phyloP scores from a whole-genome alignment of 805 yeast species.

The Pichia californica region DNA sequence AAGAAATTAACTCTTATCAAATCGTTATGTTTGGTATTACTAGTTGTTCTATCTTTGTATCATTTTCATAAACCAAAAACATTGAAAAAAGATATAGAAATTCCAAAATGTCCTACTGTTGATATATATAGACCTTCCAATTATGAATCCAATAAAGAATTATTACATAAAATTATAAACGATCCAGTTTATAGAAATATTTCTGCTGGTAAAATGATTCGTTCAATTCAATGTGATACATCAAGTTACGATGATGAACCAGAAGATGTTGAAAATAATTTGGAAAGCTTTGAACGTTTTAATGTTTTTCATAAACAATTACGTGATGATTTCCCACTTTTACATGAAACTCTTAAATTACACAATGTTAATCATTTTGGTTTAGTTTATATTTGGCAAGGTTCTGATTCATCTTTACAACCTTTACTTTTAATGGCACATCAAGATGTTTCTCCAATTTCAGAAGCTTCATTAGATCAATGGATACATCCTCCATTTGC shows the following conservation, averaged over 20 bases:
- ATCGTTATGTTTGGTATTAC: too few species aligned
- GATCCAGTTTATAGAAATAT: constrained; percentile 32
- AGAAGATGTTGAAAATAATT: constrained; percentile 38
- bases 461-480: constrained; percentile 31
- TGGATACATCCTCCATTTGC: constrained; percentile 36
- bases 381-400: constrained; percentile 39
- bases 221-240: constrained; percentile 62
- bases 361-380: constrained; percentile 39
- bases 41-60: too few species aligned
- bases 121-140: constrained; percentile 25
- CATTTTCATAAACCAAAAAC: too few species aligned
- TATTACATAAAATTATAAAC: constrained; percentile 29
- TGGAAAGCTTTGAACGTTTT: constrained; percentile 36
- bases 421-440: constrained; percentile 45
- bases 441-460: constrained; percentile 48
- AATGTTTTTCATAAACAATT: constrained; percentile 34
- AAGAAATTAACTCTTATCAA: too few species aligned
- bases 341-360: constrained; percentile 29
- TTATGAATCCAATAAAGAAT: constrained; percentile 28
- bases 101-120: constrained; percentile 13
- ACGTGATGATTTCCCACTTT: constrained; percentile 35
- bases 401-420: constrained; percentile 31
- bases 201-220: constrained; percentile 42
- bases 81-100: too few species aligned
- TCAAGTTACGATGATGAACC: constrained; percentile 52